Percentiles rank a stretch among this genome's conserved stretches.
These are phyloP conservation scores for Thozetella sp. DNA, from an alignment of 495 filamentous ascomycete genomes.

Conservation along the genomic window DNA sequence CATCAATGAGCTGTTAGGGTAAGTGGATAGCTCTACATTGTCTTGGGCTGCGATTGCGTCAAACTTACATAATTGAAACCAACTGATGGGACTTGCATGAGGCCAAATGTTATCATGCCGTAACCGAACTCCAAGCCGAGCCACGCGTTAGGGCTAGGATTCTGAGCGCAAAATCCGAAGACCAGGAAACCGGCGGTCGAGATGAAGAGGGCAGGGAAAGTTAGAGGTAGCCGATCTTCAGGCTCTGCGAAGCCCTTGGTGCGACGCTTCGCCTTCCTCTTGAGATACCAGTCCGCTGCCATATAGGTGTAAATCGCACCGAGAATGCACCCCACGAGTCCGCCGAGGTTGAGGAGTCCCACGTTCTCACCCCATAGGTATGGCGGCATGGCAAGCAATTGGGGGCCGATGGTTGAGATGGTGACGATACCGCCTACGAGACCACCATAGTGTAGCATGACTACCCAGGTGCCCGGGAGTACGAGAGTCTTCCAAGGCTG, in stretches of 20 bases:
- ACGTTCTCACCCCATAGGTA: constrained; percentile 25
- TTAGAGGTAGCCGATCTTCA: constrained; percentile 21
- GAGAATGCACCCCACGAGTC: constrained; percentile 21
- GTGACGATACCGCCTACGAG: constrained; percentile 23
- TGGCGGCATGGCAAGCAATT: constrained; percentile 15
- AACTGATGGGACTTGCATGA: constrained; percentile 25
- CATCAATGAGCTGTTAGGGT: constrained; percentile 24
- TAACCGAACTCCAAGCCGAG: constrained; percentile 26
- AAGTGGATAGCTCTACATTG: too few relatives aligned
- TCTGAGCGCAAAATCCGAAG: constrained; percentile 30
- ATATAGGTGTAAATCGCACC: constrained; percentile 14
- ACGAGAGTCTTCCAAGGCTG: constrained; percentile 25
- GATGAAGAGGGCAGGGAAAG: constrained; percentile 20
- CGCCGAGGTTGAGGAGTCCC: constrained; percentile 24
- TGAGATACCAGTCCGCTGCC: constrained; percentile 17
- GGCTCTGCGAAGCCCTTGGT: constrained; percentile 25
- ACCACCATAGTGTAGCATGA: constrained; percentile 26
- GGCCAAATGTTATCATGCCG: constrained; percentile 29
- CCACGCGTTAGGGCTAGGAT: constrained; percentile 17
- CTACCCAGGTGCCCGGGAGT: constrained; percentile 22
- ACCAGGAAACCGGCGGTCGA: constrained; percentile 26
- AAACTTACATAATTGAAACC: constrained; percentile 32
- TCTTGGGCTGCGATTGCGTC: background rate
- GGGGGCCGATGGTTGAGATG: constrained; percentile 25
- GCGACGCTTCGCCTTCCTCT: constrained; percentile 8